These are phyloP conservation scores for Backusella morwellensis DNA, from an alignment of 192 early-diverging fungal genomes.

Conservation along the genomic window DNA sequence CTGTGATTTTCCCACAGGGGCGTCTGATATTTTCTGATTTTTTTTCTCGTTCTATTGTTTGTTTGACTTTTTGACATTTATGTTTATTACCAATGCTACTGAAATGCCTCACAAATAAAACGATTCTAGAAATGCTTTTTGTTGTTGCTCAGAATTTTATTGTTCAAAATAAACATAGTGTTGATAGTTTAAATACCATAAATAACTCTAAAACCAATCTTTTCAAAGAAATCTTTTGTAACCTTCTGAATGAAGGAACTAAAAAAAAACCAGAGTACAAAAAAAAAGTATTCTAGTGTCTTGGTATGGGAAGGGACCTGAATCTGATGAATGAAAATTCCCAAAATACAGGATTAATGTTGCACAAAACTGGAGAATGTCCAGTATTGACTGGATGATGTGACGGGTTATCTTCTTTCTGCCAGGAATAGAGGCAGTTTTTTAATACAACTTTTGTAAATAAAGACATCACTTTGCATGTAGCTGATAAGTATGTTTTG, in stretches of 20 bases:
- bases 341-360: not conserved
- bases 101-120: not conserved
- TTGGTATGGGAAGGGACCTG: not conserved
- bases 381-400: not conserved
- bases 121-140: not conserved
- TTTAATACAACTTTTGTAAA: not conserved
- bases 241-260: not conserved
- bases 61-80: not conserved
- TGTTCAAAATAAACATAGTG: not conserved
- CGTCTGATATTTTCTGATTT: not conserved
- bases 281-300: not conserved
- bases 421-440: not conserved
- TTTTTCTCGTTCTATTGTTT: not conserved
- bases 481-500: not conserved
- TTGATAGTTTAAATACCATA: not conserved
- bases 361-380: not conserved
- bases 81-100: not conserved
- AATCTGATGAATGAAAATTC: not conserved
- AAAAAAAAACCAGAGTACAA: conserved; percentile 2
- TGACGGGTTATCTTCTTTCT: not conserved
- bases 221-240: not conserved
- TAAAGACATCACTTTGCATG: too few relatives aligned
- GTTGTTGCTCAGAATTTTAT: not conserved
- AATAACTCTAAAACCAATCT: not conserved
- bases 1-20: conserved; percentile 1